Base-by-base conservation (phyloP, 306 rosid genomes). In the Dicorynia guianensis region DNA sequence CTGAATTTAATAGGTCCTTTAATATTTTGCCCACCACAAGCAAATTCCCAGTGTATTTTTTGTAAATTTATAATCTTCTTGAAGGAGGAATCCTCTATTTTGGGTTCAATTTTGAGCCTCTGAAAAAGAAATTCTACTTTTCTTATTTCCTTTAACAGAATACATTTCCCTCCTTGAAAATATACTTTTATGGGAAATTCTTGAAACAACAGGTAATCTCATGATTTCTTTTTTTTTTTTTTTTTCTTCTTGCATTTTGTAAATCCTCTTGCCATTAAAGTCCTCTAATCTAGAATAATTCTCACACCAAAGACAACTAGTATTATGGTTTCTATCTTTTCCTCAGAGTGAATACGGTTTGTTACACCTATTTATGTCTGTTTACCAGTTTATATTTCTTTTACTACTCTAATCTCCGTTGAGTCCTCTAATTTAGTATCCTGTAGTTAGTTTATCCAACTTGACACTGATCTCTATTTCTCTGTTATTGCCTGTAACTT, bases 391-490 rank as follows among this genome's bases (percentile, higher is more conserved):
- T 50, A 6, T 19, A 33, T 39, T 47, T 54, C 14, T 56, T 25
- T 25, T 15, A 50, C n/a, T 46, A 18, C 40, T 55, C 35, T 25
- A 70, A 46, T 58, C 19, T 54, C 53, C 57, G 30, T 44, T 17
- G 49, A 30, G 48, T 67, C 11, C 5, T 2, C 30, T 63, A 17
- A 11, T 77, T 49, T 18, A 20, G 53, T 33, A 43, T 62, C 33
- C 43, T 63, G 53, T 18, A 54, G 55, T 40, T 69, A 17, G 42
- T 8, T 33, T 43, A 53, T 77, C 68, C 33, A 57, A 25, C 15
- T 44, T 74, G 49, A 48, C 44, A 67, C 63, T 20, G 48, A 44
- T 81, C 72, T 76, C n/a, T 42, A 69, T 61, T 60, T 69, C 62
- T 42, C 30, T 49, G 33, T 75, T 69, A 18, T 54, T 25, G 47